Percentiles rank a stretch among this genome's conserved stretches.
Conservation (phyloP, 2,329 filamentous ascomycete genomes). For the Cylindrodendrum hubeiense region DNA sequence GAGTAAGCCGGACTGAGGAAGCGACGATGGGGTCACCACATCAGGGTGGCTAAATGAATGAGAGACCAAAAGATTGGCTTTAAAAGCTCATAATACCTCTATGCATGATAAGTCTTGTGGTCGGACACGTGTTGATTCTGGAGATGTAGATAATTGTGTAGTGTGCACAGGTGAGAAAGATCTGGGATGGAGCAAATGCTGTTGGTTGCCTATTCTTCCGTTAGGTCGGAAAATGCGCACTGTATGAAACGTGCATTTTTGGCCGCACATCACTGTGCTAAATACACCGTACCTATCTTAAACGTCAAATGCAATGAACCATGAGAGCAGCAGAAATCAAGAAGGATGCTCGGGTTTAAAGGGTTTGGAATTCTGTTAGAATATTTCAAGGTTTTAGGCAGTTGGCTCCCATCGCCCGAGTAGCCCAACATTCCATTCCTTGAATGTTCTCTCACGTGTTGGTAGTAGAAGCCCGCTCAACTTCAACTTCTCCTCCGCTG, state of each 20-base stretch:
- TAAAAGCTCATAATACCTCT: too few species aligned
- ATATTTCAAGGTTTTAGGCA: background rate
- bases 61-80: background rate
- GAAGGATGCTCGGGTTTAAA: background rate
- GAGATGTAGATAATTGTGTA: background rate
- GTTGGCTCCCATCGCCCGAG: conserved; percentile 57
- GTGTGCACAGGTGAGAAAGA: background rate
- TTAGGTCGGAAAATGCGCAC: background rate
- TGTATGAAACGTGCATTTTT: background rate
- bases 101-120: too few species aligned
- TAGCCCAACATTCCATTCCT: conserved; percentile 77
- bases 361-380: background rate
- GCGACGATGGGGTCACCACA: background rate
- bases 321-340: background rate
- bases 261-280: background rate
- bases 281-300: background rate
- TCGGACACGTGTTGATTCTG: background rate
- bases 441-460: conserved; percentile 65
- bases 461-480: conserved; percentile 67
- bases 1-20: background rate
- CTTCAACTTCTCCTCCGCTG: conserved; percentile 58
- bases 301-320: background rate
- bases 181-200: background rate
- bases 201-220: background rate
- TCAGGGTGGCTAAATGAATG: background rate